A percentile compares a stretch with the other conserved stretches of the same genome.
Evolutionary conservation across 805 yeast genomes (phyloP).

Genomic region (Candida schatavii): DNA sequence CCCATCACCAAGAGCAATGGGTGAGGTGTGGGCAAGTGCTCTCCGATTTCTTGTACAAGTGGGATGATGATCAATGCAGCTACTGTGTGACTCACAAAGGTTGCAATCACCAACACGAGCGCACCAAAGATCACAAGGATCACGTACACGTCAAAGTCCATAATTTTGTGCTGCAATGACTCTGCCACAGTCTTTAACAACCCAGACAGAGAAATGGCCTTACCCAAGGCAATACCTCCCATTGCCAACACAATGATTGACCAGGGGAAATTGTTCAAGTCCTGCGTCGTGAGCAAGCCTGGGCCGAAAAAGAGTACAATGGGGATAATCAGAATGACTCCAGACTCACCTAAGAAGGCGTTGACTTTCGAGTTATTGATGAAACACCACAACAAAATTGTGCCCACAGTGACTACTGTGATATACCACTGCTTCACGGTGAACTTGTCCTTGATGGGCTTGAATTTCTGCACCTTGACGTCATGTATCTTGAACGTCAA

Average conservation of each 20-base stretch:
- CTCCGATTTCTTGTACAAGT: slow-evolving; percentile 40
- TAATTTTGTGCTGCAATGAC: slow-evolving; percentile 41
- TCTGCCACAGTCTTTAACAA: slow-evolving; percentile 45
- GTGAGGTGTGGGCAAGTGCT: slow-evolving; percentile 34
- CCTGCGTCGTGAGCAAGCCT: slow-evolving; percentile 46
- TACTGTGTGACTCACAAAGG: slow-evolving; percentile 44
- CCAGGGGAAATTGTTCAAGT: slow-evolving; percentile 54
- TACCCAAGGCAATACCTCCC: slow-evolving; percentile 56
- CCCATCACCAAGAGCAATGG: slow-evolving; percentile 41
- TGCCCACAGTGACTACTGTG: slow-evolving; percentile 37
- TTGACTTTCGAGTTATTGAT: slow-evolving; percentile 33
- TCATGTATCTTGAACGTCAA: slow-evolving; percentile 56
- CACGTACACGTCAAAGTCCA: slow-evolving; percentile 41
- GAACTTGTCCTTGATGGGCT: slow-evolving; percentile 46
- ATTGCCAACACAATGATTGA: slow-evolving; percentile 51
- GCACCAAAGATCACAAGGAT: slow-evolving; percentile 45
- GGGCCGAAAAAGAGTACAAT: slow-evolving; percentile 49
- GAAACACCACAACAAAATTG: slow-evolving; percentile 51
- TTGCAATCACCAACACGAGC: slow-evolving; percentile 39
- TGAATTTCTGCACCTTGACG: slow-evolving; percentile 45
- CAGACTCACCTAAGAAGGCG: slow-evolving; percentile 46
- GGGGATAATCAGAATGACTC: slow-evolving; percentile 48
- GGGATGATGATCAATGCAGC: slow-evolving; percentile 44
- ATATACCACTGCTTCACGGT: slow-evolving; percentile 45
- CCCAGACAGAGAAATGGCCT: slow-evolving; percentile 50